Base-by-base conservation (phyloP, 164 flowering plant genomes). In the Cinnamomum micranthum region DNA sequence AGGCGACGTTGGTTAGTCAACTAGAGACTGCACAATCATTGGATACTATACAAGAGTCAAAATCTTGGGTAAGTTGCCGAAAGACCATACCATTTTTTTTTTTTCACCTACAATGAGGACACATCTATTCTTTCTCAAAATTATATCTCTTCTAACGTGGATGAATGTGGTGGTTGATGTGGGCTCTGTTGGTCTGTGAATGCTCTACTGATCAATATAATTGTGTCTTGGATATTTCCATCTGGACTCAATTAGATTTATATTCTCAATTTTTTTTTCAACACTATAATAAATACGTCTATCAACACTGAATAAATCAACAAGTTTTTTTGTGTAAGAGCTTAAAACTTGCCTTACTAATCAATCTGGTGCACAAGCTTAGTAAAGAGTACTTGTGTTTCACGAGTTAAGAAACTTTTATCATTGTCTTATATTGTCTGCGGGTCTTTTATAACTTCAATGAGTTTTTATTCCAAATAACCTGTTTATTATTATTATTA, bases 1-100 rank as follows among this genome's bases (percentile, higher is more conserved):
- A 91, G 76, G 86, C 91, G 51, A 83, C 94, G 13, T 88, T 88
- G 72, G 51, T 83, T 80, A 91, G 87, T 84, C 97, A 92, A 75
- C 78, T 82, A 28, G 90, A 94, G 80, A 88, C 90, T 79, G 41
- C 85, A 3, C 83, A 86, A 74, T 73, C 80, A 60, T 73, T 92
- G 66, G 94, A 88, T 64, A 84, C 77, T 52, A 6, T 90, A 23
- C 81, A 77, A 28, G 82, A 89, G 62, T 80, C 91, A 19, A 85
- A 84, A 71, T 76, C 72, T 74, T 87, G 68, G 69, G 98, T 92
- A 82, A 87, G 95, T 78, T 65, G 22, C 67, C 20, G 5, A 55
- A 17, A 15, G 60, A 17, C 17, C 19, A 9, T 55, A 20, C 60
- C n/a, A 3, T 55, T 55, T 55, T 55, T 24, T 24, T 24, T 13